These are phyloP conservation scores for Torrubiella hemipterigena DNA, from an alignment of 2,329 filamentous ascomycete genomes.

Conservation along the genomic window DNA sequence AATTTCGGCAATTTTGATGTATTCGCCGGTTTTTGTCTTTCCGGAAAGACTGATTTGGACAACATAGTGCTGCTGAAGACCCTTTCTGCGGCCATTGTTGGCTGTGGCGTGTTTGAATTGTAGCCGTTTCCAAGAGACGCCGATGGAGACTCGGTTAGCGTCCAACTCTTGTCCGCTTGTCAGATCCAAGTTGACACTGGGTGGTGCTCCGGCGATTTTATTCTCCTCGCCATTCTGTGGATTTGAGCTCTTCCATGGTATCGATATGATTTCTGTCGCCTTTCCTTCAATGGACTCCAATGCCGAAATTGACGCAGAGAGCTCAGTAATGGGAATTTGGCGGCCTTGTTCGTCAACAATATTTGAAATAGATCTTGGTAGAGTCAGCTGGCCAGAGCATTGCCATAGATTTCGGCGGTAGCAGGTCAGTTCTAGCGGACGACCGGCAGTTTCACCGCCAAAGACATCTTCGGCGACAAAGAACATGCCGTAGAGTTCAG, in stretches of 20 bases:
- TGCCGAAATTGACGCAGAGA: slow-evolving; percentile 73
- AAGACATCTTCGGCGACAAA: slow-evolving; percentile 77
- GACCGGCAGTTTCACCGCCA: slow-evolving; percentile 40
- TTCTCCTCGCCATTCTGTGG: slow-evolving; percentile 37
- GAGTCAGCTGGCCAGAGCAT: slow-evolving; percentile 74
- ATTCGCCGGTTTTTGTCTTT: slow-evolving; percentile 56
- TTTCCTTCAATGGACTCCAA: slow-evolving; percentile 90
- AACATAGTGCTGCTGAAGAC: slow-evolving; percentile 88
- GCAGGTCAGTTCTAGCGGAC: slow-evolving; percentile 77
- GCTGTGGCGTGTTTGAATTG: slow-evolving; percentile 95
- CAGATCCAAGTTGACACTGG: slow-evolving; percentile 42
- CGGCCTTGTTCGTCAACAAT: slow-evolving; percentile 64
- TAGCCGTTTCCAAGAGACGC: slow-evolving; percentile 84
- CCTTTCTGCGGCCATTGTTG: slow-evolving; percentile 89
- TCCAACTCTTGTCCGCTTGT: slow-evolving; percentile 57
- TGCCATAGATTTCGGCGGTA: slow-evolving; percentile 93
- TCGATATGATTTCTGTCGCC: slow-evolving; percentile 84
- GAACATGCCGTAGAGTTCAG: slow-evolving; percentile 80
- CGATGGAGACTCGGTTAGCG: slow-evolving; percentile 64
- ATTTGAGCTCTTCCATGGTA: slow-evolving; percentile 82
- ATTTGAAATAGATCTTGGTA: slow-evolving; percentile 61
- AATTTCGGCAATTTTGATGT: slow-evolving; percentile 68
- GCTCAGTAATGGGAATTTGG: slow-evolving; percentile 62
- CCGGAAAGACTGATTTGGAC: slow-evolving; percentile 76
- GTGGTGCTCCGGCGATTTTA: slow-evolving; percentile 38